A percentile compares a stretch with the other conserved stretches of the same genome.
phyloP scores from a whole-genome alignment of 2,329 filamentous ascomycete genomes.

The Berkeleyomyces rouxiae region DNA sequence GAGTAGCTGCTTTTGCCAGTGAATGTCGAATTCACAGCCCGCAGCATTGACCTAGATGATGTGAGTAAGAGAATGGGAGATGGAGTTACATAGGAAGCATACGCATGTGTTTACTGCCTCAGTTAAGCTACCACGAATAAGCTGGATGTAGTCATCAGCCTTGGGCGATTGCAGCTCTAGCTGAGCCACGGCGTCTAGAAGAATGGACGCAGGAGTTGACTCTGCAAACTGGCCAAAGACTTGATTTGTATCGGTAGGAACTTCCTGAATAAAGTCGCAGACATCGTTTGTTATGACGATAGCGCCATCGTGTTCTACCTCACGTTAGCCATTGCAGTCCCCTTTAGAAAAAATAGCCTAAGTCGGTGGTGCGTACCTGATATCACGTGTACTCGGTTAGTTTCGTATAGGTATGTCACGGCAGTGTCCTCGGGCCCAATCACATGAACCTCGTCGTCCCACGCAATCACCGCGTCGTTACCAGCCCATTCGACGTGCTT shows the following conservation, averaged over 20 bases:
- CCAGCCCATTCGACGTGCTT: conserved; percentile 92
- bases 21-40: conserved; percentile 73
- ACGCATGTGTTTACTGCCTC: conserved; percentile 85
- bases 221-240: conserved; percentile 81
- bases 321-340: neutral
- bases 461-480: conserved; percentile 84
- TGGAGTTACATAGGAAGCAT: neutral
- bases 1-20: conserved; percentile 92
- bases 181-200: conserved; percentile 81
- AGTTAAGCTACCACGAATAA: conserved; percentile 72
- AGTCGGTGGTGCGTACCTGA: conserved; percentile 42
- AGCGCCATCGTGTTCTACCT: conserved; percentile 59
- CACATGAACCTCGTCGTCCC: conserved; percentile 94
- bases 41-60: conserved; percentile 50
- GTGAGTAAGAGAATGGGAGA: neutral
- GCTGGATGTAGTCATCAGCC: conserved; percentile 91
- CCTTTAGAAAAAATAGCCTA: neutral
- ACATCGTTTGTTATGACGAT: conserved; percentile 78
- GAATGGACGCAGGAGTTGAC: conserved; percentile 76
- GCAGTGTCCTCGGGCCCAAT: conserved; percentile 71
- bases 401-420: conserved; percentile 73
- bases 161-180: conserved; percentile 89
- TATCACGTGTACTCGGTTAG: conserved; percentile 71
- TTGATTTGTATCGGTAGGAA: conserved; percentile 70
- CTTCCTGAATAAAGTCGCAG: conserved; percentile 95